Conservation (phyloP, 225 moss, liverwort and hornwort genomes). For the Marchantia polymorpha region DNA sequence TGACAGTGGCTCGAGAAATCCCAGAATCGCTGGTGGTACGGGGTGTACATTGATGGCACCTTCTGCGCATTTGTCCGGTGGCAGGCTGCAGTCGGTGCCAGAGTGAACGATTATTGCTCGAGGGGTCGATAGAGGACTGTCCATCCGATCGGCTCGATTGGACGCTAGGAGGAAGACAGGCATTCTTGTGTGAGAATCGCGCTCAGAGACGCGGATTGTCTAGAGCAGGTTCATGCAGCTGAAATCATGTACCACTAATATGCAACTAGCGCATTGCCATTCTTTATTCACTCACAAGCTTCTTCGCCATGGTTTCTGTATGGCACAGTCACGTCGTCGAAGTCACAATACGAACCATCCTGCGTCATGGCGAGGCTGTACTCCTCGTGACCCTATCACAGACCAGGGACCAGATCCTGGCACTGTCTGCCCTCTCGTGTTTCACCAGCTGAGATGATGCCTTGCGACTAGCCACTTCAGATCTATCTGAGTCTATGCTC, state of each 20-base stretch:
- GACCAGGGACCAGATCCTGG: not conserved
- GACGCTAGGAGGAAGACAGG: not conserved
- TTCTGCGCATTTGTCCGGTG: conserved; percentile 6
- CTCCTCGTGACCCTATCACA: not conserved
- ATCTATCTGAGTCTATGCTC: no score
- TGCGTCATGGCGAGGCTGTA: not conserved
- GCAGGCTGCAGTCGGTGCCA: conserved; percentile 35
- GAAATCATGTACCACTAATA: not conserved
- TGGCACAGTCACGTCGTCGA: not conserved
- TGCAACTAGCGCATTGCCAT: conserved; percentile 14
- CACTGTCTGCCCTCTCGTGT: not conserved
- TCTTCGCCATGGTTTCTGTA: not conserved
- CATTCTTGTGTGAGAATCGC: not conserved
- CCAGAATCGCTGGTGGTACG: not conserved
- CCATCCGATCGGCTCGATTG: not conserved
- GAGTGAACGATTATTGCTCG: conserved; percentile 12
- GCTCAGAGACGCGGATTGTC: not conserved
- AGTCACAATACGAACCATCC: not conserved
- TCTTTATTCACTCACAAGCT: conserved; percentile 1
- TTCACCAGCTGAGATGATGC: no score
- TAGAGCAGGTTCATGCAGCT: not conserved
- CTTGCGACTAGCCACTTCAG: no score
- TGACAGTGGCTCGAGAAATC: conserved; percentile 10
- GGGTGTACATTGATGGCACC: conserved; percentile 15
- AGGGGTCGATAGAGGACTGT: not conserved